Percentiles rank a stretch among this genome's conserved stretches.
These are phyloP conservation scores for Cyclospora cayetanensis DNA, from an alignment of 169 alveolate genomes.

Conservation along the genomic window DNA sequence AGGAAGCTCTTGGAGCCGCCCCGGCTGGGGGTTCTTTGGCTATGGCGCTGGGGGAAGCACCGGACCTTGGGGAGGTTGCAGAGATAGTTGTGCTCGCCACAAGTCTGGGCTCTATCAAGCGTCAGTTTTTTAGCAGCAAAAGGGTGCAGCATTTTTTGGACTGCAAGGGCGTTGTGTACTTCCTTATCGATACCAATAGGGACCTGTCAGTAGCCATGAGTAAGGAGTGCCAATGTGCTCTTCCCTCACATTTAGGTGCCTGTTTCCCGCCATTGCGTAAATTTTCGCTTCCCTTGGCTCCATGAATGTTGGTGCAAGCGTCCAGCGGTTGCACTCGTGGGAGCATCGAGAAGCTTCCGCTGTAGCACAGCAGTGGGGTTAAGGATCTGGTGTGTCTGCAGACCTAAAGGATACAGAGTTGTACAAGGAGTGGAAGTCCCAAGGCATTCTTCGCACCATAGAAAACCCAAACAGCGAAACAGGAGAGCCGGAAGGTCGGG, in stretches of 20 bases:
- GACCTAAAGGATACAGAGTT: conserved; percentile 84
- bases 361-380: too few relatives aligned
- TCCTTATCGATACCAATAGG: conserved; percentile 86
- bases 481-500: not conserved
- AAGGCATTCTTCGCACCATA: conserved; percentile 79
- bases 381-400: conserved; percentile 6
- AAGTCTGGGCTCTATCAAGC: conserved; percentile 85
- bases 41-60: not conserved
- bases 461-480: conserved; percentile 49
- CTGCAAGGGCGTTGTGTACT: conserved; percentile 89
- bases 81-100: conserved; percentile 87
- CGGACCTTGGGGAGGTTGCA: conserved; percentile 77
- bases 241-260: too few relatives aligned
- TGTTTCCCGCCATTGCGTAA: too few relatives aligned
- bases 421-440: conserved; percentile 83
- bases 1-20: not conserved
- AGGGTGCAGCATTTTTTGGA: conserved; percentile 86
- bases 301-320: too few relatives aligned
- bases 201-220: conserved; percentile 87
- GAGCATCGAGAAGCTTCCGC: too few relatives aligned
- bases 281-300: too few relatives aligned
- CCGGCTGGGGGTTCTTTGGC: not conserved
- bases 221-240: conserved; percentile 70
- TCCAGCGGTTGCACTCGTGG: too few relatives aligned
- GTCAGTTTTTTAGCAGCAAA: conserved; percentile 84